phyloP scores from a whole-genome alignment of 2,329 filamentous ascomycete genomes.

The Pestalotiopsis fici region DNA sequence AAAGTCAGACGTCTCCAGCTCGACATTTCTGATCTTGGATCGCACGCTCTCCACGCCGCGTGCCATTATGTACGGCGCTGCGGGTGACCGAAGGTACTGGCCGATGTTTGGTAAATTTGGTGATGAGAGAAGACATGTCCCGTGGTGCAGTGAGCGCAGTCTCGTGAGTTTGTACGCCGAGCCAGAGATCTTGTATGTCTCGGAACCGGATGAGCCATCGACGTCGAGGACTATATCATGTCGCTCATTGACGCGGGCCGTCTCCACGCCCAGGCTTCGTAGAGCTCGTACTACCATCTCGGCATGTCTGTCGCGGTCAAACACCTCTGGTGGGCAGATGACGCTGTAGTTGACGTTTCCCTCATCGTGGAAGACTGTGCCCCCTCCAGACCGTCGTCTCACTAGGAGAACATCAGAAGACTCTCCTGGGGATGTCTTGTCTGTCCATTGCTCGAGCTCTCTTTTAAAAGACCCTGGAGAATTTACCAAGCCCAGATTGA shows the following conservation, averaged over 20 bases:
- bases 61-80: constrained; percentile 73
- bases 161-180: constrained; percentile 93
- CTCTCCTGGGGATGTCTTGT: constrained; percentile 17
- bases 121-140: constrained; percentile 81
- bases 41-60: constrained; percentile 90
- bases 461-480: constrained; percentile 9
- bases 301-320: constrained; percentile 85
- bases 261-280: constrained; percentile 54
- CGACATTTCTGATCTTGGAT: constrained; percentile 80
- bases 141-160: constrained; percentile 83
- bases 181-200: constrained; percentile 79
- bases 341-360: constrained; percentile 97
- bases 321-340: constrained; percentile 74
- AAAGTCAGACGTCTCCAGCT: constrained; percentile 49
- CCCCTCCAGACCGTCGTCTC: constrained; percentile 83
- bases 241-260: constrained; percentile 78
- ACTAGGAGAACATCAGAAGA: constrained; percentile 59
- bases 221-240: constrained; percentile 78
- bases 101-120: constrained; percentile 73
- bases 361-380: constrained; percentile 89
- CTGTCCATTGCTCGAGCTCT: constrained; percentile 8
- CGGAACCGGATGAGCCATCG: neutral
- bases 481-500: constrained; percentile 67
- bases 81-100: constrained; percentile 74
- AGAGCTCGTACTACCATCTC: constrained; percentile 92